Evolutionary conservation across 495 filamentous ascomycete genomes (phyloP).

Genomic region (Aspergillus carlsbadensis): DNA sequence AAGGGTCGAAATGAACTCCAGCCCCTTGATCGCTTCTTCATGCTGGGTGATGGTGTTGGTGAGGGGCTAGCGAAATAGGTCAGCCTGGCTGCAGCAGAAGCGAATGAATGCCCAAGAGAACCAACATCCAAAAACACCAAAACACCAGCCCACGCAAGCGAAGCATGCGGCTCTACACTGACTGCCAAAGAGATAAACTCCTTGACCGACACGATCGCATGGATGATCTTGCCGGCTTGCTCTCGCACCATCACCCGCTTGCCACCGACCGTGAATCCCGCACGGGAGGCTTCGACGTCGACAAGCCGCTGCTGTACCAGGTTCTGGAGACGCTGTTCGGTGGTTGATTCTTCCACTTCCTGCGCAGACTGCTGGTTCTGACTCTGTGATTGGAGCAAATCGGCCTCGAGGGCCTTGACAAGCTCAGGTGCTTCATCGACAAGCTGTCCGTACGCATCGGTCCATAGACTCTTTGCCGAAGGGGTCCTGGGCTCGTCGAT

Average conservation of each 20-base stretch:
- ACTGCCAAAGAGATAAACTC: slow-evolving; percentile 16
- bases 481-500: no score
- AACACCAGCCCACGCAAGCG: slow-evolving; percentile 27
- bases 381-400: neutral
- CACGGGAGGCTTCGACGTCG: neutral
- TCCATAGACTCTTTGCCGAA: neutral
- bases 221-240: neutral
- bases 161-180: slow-evolving; percentile 22
- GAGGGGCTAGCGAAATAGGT: neutral
- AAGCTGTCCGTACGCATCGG: neutral
- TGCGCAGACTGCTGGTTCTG: neutral
- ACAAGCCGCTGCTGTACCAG: neutral
- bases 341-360: neutral
- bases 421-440: neutral
- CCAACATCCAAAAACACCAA: slow-evolving; percentile 6
- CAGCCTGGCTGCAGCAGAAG: neutral
- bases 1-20: neutral
- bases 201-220: neutral
- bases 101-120: no score
- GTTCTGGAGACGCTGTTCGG: neutral
- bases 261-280: neutral
- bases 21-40: neutral
- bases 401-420: neutral
- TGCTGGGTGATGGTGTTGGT: neutral
- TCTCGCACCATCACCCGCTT: neutral